Conservation (phyloP, 2,329 filamentous ascomycete genomes). For the Coniochaeta sp. region DNA sequence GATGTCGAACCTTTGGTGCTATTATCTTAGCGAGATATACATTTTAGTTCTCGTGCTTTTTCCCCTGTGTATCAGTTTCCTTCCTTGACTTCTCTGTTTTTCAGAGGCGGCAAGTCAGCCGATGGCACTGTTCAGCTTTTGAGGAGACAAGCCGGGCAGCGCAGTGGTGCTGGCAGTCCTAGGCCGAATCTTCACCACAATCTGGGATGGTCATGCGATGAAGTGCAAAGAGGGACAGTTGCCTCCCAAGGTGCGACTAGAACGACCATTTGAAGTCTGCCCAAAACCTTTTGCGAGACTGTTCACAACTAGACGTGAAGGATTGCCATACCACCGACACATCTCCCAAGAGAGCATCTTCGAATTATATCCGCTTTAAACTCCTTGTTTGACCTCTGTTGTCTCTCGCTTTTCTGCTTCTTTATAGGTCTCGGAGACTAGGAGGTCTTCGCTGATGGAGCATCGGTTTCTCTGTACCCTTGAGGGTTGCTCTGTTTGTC, state of each 20-base stretch:
- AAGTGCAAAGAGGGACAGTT: background rate
- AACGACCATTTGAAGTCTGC: background rate
- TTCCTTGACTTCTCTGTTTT: background rate
- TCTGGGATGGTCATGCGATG: too few species aligned
- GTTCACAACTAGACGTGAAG: background rate
- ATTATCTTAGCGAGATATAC: too few species aligned
- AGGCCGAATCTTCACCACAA: too few species aligned
- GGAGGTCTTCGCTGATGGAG: too few species aligned
- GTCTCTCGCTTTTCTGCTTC: background rate
- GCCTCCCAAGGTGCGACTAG: background rate
- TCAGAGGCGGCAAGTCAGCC: background rate
- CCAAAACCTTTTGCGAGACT: background rate
- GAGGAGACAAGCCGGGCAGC: too few species aligned
- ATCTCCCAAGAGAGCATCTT: background rate
- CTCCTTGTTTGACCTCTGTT: background rate
- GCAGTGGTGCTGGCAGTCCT: too few species aligned
- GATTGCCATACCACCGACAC: background rate
- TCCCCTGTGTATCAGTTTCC: too few species aligned
- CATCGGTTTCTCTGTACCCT: too few species aligned
- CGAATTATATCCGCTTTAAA: background rate
- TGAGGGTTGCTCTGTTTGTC: too few species aligned
- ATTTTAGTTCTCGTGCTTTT: too few species aligned
- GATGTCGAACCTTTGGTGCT: background rate
- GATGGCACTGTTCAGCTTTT: background rate
- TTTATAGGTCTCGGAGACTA: too few species aligned